Percentiles rank a stretch among this genome's conserved stretches.
Evolutionary conservation across 805 yeast species (phyloP).

Genomic region (Komagataella kurtzmanii): DNA sequence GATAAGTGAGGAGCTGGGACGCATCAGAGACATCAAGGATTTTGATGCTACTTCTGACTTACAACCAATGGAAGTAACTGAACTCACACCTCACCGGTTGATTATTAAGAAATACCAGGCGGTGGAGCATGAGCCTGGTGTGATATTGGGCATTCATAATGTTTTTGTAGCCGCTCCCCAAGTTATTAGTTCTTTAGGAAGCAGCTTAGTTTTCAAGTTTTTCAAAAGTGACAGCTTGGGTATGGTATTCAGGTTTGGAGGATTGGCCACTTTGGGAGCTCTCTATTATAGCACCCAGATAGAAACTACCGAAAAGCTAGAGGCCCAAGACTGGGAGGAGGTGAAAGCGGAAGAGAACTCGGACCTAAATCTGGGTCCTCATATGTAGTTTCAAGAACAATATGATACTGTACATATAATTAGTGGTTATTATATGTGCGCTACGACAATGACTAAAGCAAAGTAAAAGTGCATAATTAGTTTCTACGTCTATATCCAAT

Average conservation of each 20-base stretch:
- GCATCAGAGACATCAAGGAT: slow-evolving; percentile 34
- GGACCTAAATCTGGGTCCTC: background rate
- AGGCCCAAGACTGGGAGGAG: slow-evolving; percentile 18
- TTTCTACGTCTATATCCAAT: background rate
- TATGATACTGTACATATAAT: background rate
- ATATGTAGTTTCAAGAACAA: background rate
- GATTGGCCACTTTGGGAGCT: slow-evolving; percentile 34
- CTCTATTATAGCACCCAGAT: slow-evolving; percentile 24
- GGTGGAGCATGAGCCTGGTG: slow-evolving; percentile 42
- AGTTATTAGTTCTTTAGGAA: slow-evolving; percentile 33
- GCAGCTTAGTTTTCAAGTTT: slow-evolving; percentile 30
- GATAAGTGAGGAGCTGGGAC: slow-evolving; percentile 41
- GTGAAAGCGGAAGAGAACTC: slow-evolving; percentile 2
- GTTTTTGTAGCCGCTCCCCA: slow-evolving; percentile 48
- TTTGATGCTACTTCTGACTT: slow-evolving; percentile 4
- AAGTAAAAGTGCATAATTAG: background rate
- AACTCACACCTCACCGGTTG: background rate
- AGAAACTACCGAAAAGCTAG: slow-evolving; percentile 24
- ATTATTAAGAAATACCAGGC: slow-evolving; percentile 18
- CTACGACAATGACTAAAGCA: background rate
- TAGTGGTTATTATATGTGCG: background rate
- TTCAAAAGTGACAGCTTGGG: slow-evolving; percentile 31
- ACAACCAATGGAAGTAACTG: background rate
- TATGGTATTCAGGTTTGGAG: slow-evolving; percentile 48
- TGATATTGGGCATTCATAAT: slow-evolving; percentile 42